phyloP scores from a whole-genome alignment of 1,284 basidiomycete genomes.

The Irpex rosettiformis region DNA sequence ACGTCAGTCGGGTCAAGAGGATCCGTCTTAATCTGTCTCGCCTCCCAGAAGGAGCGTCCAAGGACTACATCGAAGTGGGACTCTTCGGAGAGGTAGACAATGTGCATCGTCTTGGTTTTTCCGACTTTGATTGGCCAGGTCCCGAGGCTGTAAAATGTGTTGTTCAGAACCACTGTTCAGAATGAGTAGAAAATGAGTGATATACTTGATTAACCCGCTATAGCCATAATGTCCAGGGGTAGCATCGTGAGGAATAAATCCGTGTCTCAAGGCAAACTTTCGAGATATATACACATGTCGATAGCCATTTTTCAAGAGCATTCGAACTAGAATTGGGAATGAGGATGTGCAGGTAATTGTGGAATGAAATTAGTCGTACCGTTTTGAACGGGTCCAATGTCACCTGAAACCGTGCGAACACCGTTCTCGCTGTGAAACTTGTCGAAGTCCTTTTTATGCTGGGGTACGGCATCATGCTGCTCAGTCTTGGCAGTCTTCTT shows the following conservation, averaged over 20 bases:
- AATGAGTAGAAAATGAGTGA: conserved; percentile 4
- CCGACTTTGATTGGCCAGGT: conserved; percentile 71
- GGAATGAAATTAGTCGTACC: conserved; percentile 44
- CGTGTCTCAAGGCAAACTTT: conserved; percentile 86
- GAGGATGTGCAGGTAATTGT: conserved; percentile 6
- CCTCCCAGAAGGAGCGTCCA: conserved; percentile 92
- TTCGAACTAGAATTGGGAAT: conserved; percentile 59
- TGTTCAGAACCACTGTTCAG: too few relatives aligned
- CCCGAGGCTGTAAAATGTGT: conserved; percentile 54
- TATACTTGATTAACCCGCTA: conserved; percentile 70
- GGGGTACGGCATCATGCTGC: conserved; percentile 41
- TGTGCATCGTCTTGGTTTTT: conserved; percentile 38
- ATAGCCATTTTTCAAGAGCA: conserved; percentile 93
- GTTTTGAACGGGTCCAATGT: conserved; percentile 85
- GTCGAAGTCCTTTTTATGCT: conserved; percentile 76
- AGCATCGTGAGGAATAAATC: conserved; percentile 86
- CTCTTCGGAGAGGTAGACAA: conserved; percentile 88
- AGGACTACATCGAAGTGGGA: conserved; percentile 96
- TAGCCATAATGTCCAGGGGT: conserved; percentile 84
- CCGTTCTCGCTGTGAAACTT: conserved; percentile 90
- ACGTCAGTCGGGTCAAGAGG: conserved; percentile 87
- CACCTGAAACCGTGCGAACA: conserved; percentile 89
- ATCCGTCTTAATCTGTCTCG: conserved; percentile 80
- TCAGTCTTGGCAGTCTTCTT: conserved; percentile 32
- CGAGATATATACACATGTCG: conserved; percentile 94